These are phyloP conservation scores for Ustilago hordei DNA, from an alignment of 1,284 basidiomycete genomes.

Conservation along the genomic window DNA sequence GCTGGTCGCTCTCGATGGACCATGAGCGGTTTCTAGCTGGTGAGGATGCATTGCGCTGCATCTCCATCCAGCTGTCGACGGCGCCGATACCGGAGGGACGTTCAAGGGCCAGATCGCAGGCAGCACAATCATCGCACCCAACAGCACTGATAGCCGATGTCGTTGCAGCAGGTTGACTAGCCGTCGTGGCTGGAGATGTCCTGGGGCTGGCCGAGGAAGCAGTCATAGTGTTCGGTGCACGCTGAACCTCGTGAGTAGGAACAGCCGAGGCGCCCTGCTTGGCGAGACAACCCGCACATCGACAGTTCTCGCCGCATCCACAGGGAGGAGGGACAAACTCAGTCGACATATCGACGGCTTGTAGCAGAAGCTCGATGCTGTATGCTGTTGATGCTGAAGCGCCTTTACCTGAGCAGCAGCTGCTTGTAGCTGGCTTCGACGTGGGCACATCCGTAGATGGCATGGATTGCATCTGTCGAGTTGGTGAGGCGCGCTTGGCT, in stretches of 20 bases:
- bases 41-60: conserved; percentile 8
- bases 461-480: not conserved
- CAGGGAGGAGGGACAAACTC: conserved; percentile 49
- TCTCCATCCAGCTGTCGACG: conserved; percentile 54
- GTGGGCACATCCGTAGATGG: not conserved
- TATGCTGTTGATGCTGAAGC: conserved; percentile 21
- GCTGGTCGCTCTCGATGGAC: conserved; percentile 8
- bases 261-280: conserved; percentile 11
- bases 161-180: not conserved
- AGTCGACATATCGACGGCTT: conserved; percentile 54
- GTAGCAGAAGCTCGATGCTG: conserved; percentile 48
- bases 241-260: not conserved
- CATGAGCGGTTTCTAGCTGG: conserved; percentile 10
- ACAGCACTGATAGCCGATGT: not conserved
- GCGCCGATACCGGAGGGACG: conserved; percentile 52
- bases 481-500: not conserved
- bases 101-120: conserved; percentile 56
- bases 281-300: conserved; percentile 42
- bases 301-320: conserved; percentile 39
- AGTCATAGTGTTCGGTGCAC: conserved; percentile 17
- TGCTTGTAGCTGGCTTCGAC: conserved; percentile 3
- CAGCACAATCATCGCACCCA: conserved; percentile 55
- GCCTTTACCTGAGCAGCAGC: conserved; percentile 29
- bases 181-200: conserved; percentile 16
- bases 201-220: conserved; percentile 30